These are phyloP conservation scores for Chytriomyces sp. DNA, from an alignment of 192 early-diverging fungal genomes.

Conservation along the genomic window DNA sequence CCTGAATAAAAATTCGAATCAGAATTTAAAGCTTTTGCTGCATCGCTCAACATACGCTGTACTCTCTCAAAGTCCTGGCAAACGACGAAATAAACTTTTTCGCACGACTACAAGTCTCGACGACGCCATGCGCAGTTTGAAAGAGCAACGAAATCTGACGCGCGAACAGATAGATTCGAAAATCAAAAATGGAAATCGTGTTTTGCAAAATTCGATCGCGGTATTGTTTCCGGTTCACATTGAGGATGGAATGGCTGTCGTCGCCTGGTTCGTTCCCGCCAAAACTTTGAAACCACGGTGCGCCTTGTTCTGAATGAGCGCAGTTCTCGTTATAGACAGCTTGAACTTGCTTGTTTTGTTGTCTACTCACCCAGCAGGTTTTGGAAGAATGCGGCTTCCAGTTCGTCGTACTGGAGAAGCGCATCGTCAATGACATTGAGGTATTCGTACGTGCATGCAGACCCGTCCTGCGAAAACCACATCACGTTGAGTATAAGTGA, in stretches of 20 bases:
- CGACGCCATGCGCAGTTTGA: slow-evolving; percentile 57
- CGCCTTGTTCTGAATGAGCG: slow-evolving; percentile 62
- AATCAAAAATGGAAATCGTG: slow-evolving; percentile 92
- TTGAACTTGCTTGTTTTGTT: neutral
- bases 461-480: slow-evolving; percentile 64
- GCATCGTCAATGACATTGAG: slow-evolving; percentile 89
- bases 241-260: slow-evolving; percentile 82
- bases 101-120: slow-evolving; percentile 73
- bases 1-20: slow-evolving; percentile 42
- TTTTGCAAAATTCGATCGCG: slow-evolving; percentile 88
- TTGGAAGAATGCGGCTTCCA: slow-evolving; percentile 94
- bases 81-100: slow-evolving; percentile 77
- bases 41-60: slow-evolving; percentile 54
- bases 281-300: slow-evolving; percentile 93
- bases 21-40: neutral
- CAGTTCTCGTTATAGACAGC: neutral
- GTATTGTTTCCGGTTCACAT: slow-evolving; percentile 80
- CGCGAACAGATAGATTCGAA: slow-evolving; percentile 93
- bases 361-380: slow-evolving; percentile 71
- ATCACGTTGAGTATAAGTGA: neutral
- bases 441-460: slow-evolving; percentile 84
- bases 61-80: slow-evolving; percentile 72
- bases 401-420: slow-evolving; percentile 93
- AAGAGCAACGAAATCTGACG: slow-evolving; percentile 80
- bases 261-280: slow-evolving; percentile 86